Evolutionary conservation across 2,329 filamentous ascomycete species (phyloP), one percentile per base, ranked within the genome.

Genomic region (Orbilia javanica): DNA sequence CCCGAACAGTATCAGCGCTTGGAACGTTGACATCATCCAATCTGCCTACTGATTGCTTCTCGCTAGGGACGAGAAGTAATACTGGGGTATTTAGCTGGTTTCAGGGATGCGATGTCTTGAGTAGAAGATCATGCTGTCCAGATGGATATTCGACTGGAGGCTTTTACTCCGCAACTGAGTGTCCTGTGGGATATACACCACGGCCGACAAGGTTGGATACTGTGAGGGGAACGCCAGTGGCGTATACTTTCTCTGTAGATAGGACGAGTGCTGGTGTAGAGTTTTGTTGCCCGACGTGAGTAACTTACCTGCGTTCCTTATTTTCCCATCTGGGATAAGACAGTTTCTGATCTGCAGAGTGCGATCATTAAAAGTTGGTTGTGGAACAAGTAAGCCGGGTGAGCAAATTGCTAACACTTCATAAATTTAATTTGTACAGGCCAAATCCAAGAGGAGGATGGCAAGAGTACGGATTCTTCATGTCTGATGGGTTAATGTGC

Each of bases 281-380:
- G 1, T 60, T 39, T n/a, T 60, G 55, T n/a, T 60, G 55, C 27
- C 55, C 34, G 20, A 42, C 34, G 55, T 60, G 34, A 60, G 55
- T 60, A 18, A 57, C 29, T 22, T 22, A 4, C 11, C 36, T 11
- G 36, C 34, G 34, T 34, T 31, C 20, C n/a, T 39, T 39, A 2
- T 22, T 36, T 18, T 53, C 31, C 31, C 22, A 6, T 29, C 10
- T n/a, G n/a, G n/a, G n/a, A n/a, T n/a, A n/a, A n/a, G n/a, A n/a
- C n/a, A n/a, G n/a, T n/a, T n/a, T n/a, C n/a, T n/a, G n/a, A n/a
- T n/a, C n/a, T n/a, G n/a, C n/a, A n/a, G n/a, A n/a, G n/a, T n/a
- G 13, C 3, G 34, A 36, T 5, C 8, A 10, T 10, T 36, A 36
- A 36, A 36, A 10, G 34, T 36, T 44, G 13, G 18, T n/a, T 44